These are phyloP conservation scores for Chlamydomonas reinhardtii DNA, from an alignment of 163 green algal genomes.

Conservation along the genomic window DNA sequence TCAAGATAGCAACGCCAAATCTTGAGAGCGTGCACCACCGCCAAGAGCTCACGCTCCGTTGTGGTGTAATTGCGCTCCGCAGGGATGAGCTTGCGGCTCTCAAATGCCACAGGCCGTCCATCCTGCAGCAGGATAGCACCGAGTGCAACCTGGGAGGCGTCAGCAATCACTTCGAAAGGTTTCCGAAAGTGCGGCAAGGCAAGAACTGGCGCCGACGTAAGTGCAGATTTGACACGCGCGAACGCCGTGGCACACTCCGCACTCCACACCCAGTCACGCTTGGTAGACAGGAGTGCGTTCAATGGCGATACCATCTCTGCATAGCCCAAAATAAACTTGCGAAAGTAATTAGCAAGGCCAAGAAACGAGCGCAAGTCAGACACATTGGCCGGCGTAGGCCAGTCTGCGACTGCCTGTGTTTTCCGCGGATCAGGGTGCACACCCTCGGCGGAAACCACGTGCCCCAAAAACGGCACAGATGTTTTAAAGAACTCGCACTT, in stretches of 20 bases:
- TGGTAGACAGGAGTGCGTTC: slow-evolving; percentile 1
- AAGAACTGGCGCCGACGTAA: slow-evolving; percentile 52
- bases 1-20: slow-evolving; percentile 58
- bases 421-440: slow-evolving; percentile 63
- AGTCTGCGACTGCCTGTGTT: slow-evolving; percentile 55
- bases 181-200: slow-evolving; percentile 41
- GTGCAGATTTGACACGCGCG: slow-evolving; percentile 37
- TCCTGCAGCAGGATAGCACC: slow-evolving; percentile 62
- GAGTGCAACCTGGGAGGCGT: slow-evolving; percentile 59
- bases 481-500: slow-evolving; percentile 68
- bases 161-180: slow-evolving; percentile 55
- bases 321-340: slow-evolving; percentile 51
- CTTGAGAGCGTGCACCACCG: slow-evolving; percentile 53
- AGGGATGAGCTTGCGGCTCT: slow-evolving; percentile 44
- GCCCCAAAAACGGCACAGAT: slow-evolving; percentile 62
- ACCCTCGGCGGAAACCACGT: slow-evolving; percentile 57
- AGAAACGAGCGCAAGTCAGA: slow-evolving; percentile 58
- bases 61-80: slow-evolving; percentile 61
- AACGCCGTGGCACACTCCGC: slow-evolving; percentile 46
- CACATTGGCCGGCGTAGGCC: slow-evolving; percentile 52
- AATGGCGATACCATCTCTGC: slow-evolving; percentile 35
- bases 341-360: slow-evolving; percentile 60
- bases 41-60: slow-evolving; percentile 61
- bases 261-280: slow-evolving; percentile 6
- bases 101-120: slow-evolving; percentile 57